Conservation (phyloP, 2,329 filamentous ascomycete genomes). For the Colletotrichum sp. region DNA sequence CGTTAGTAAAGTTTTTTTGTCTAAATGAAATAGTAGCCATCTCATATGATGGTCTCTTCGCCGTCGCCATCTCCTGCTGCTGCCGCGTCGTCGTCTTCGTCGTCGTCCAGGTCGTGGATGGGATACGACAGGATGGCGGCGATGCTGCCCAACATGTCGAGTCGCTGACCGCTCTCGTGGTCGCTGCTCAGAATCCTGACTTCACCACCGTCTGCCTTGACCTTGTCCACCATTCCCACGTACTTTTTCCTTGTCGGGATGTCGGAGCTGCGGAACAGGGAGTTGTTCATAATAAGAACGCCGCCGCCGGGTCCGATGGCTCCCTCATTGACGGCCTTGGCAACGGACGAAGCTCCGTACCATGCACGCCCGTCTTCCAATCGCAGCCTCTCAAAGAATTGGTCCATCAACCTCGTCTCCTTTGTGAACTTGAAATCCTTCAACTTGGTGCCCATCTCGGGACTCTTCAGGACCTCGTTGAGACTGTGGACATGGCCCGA, state of each 20-base stretch:
- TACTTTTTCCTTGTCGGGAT: conserved; percentile 79
- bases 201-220: conserved; percentile 86
- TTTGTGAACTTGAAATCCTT: conserved; percentile 87
- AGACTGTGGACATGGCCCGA: conserved; percentile 88
- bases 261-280: conserved; percentile 84
- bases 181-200: conserved; percentile 89
- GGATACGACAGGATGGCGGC: conserved; percentile 93
- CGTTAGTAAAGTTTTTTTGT: not conserved
- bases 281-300: conserved; percentile 84
- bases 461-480: conserved; percentile 83
- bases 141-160: conserved; percentile 85
- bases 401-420: conserved; percentile 85
- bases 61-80: not conserved
- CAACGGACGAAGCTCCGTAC: conserved; percentile 86
- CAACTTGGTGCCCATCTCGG: conserved; percentile 77
- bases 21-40: not conserved
- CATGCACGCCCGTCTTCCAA: conserved; percentile 88
- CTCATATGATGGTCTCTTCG: conserved; percentile 10
- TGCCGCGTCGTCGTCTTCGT: conserved; percentile 50
- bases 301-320: conserved; percentile 89
- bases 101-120: conserved; percentile 79
- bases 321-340: conserved; percentile 82
- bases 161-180: conserved; percentile 87
- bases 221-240: conserved; percentile 85
- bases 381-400: conserved; percentile 78